Base-by-base conservation (phyloP, 2,329 filamentous ascomycete genomes). In the Berkeleyomyces rouxiae region DNA sequence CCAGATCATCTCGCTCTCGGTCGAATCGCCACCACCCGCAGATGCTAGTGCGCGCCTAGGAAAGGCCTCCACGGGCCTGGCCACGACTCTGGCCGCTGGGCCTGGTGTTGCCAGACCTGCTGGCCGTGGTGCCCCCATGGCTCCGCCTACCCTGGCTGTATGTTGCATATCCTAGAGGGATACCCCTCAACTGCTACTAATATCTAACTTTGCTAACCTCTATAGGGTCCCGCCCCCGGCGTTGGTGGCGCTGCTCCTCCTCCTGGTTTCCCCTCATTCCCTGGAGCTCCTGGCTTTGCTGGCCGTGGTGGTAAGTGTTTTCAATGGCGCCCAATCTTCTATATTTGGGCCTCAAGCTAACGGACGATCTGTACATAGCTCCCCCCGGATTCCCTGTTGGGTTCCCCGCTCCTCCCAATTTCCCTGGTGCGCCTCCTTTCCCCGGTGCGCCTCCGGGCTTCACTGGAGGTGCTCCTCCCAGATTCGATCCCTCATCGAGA, bases 21-120 rank as follows among this genome's bases (percentile, higher is more conserved):
- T 96, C 67, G 95, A 99, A 72, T 95, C 92, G 64, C 92, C 93
- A 62, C 93, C 93, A 57, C 92, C 95, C 7, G 89, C 91, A 70
- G 93, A 99, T 70, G 92, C 93, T 62, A 89, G 90, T 69, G 85
- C 92, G 58, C 83, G 93, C 74, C 82, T 99, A 66, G 93, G 91
- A 71, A 86, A 87, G 73, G 83, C 81, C 67, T 83, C 83, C 39
- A 80, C 86, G 40, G 82, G 85, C 65, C 79, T 82, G 43, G 77
- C 87, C 49, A 83, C 87, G 61, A 83, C 87, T 44, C 79, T 96
- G 68, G 80, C 86, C 66, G 83, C 90, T 68, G 93, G 93, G 59
- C 88, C 91, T 66, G 93, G 93, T 70, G 90, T 97, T 68, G 87
- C 90, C 67, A 86, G 90, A 72, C 90, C 93, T 68, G 91, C 91